Base-by-base conservation (phyloP, 164 flowering plant species). In the Sextonia rubra region DNA sequence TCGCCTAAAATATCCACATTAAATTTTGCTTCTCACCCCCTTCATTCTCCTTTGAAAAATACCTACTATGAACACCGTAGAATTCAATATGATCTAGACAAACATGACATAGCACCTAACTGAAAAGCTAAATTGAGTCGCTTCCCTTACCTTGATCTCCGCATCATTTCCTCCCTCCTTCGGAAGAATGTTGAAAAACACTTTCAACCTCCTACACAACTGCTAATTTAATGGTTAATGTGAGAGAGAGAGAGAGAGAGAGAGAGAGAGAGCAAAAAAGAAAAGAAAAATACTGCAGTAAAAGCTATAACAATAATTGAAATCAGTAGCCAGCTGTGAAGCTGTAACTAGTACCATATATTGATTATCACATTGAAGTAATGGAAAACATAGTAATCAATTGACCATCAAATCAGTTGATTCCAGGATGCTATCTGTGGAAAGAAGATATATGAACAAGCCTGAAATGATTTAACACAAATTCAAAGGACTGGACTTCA, bases 121-220 rank as follows among this genome's bases (percentile, higher is more conserved):
- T 15, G 58, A 52, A 52, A 15, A 61, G 37, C n/a, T 17, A 20
- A 64, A 64, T 17, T 27, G n/a, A 64, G 37, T 15, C 3, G 44
- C 58, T 14, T 64, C 37, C 20, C 69, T 64, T 6, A 64, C 67
- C 67, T 64, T 26, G 67, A 64, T 30, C 67, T 64, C 44, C 32
- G 65, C 65, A 62, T 64, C 32, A 25, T 63, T 58, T 58, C 70
- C 30, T 68, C 14, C 67, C 27, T 20, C 27, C 27, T 29, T 20
- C 22, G 64, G 27, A 61, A 24, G 18, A 61, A 20, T 9, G 58
- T 52, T 52, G 5, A 52, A 52, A 18, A 20, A 20, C n/a, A 15
- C 58, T 52, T 52, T 20, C 58, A 52, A 52, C n/a, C 17, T 3
- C 58, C n/a, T 52, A 15, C 58, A 52, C 3, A 52, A 20, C 58